These are phyloP conservation scores for Jaapia argillacea DNA, from an alignment of 768 basidiomycete genomes.

Conservation along the genomic window DNA sequence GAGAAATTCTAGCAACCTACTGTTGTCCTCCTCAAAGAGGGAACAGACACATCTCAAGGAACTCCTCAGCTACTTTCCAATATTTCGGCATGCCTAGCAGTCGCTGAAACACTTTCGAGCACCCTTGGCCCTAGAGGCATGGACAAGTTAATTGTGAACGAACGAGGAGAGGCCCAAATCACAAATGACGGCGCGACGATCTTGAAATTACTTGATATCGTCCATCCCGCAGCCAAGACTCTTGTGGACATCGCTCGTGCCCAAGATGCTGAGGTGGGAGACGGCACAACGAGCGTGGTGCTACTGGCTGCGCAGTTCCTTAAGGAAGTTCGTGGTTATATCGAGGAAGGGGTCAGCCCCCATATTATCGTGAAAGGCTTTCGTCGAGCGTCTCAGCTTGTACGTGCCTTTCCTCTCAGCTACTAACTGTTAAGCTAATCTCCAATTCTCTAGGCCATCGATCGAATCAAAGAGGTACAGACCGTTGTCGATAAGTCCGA, in stretches of 20 bases:
- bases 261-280: constrained; percentile 97
- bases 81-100: constrained; percentile 92
- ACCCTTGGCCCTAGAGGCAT: constrained; percentile 98
- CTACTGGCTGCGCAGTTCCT: constrained; percentile 89
- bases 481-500: constrained; percentile 83
- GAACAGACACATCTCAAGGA: constrained; percentile 94
- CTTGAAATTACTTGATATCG: constrained; percentile 92
- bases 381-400: constrained; percentile 77
- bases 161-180: constrained; percentile 93
- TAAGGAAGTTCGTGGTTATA: constrained; percentile 83
- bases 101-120: constrained; percentile 82
- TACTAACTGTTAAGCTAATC: constrained; percentile 2
- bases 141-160: constrained; percentile 96
- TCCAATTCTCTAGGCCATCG: constrained; percentile 49
- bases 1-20: constrained; percentile 74
- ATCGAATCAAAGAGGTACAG: constrained; percentile 84
- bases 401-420: constrained; percentile 26
- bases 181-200: constrained; percentile 99
- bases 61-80: constrained; percentile 88
- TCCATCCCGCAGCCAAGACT: constrained; percentile 97
- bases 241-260: constrained; percentile 97
- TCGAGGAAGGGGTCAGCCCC: constrained; percentile 96
- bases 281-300: constrained; percentile 96
- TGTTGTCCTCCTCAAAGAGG: constrained; percentile 91
- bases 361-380: constrained; percentile 98